Evolutionary conservation across 164 flowering plant species (phyloP).

Genomic region (Stephania yunnanensis): DNA sequence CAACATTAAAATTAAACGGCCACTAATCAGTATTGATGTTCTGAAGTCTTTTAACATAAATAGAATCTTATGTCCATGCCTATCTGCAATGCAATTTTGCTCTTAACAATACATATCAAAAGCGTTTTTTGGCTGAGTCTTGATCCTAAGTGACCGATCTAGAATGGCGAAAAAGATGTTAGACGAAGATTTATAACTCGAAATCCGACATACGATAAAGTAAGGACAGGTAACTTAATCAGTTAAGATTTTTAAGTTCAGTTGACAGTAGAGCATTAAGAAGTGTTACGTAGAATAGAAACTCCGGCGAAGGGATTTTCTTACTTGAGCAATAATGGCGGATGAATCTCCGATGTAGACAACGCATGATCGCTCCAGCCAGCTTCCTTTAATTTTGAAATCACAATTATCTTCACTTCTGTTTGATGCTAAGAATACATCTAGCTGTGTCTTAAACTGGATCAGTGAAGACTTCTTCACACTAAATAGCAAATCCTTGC

Average conservation of each 20-base stretch:
- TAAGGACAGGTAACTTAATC: no score
- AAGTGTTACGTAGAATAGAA: not conserved
- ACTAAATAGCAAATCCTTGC: constrained; percentile 29
- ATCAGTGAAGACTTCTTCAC: constrained; percentile 29
- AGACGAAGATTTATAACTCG: not conserved
- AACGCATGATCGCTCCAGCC: constrained; percentile 27
- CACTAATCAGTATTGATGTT: not conserved
- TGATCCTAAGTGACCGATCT: no score
- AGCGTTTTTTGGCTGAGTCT: no score
- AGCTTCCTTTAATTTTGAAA: constrained; percentile 34
- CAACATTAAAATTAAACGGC: not conserved
- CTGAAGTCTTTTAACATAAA: not conserved
- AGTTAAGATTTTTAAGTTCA: no score
- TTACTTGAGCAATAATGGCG: constrained; percentile 31
- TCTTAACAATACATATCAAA: no score
- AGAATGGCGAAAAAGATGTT: not conserved
- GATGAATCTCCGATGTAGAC: constrained; percentile 21
- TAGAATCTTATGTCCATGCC: not conserved
- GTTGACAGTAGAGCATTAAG: not conserved
- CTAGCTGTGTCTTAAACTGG: constrained; percentile 29
- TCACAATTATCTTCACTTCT: constrained; percentile 25
- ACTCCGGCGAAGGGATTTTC: not conserved
- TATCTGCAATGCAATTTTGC: no score
- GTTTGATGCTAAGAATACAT: constrained; percentile 28
- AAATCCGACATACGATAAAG: not conserved